phyloP scores from a whole-genome alignment of 2,329 filamentous ascomycete genomes.

The Penicillium brasilianum region DNA sequence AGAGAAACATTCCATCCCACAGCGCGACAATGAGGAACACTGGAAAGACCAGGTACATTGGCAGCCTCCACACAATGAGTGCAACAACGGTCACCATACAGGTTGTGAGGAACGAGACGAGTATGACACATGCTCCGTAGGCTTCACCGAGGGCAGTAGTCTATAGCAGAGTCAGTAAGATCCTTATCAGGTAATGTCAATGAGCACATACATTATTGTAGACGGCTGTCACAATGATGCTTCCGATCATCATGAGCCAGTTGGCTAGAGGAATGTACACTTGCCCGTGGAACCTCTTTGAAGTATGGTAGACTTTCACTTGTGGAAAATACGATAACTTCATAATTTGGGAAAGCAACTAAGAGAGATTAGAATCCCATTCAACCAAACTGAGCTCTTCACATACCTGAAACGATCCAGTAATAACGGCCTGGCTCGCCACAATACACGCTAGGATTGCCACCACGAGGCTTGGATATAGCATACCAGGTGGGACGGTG shows the following conservation, averaged over 20 bases:
- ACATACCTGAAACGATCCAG: constrained; percentile 69
- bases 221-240: constrained; percentile 73
- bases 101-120: constrained; percentile 79
- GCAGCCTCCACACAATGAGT: constrained; percentile 72
- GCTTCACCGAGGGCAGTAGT: constrained; percentile 73
- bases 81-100: constrained; percentile 74
- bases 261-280: constrained; percentile 77
- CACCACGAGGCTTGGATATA: constrained; percentile 71
- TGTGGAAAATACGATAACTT: constrained; percentile 75
- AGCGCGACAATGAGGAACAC: constrained; percentile 66
- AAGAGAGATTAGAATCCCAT: neutral
- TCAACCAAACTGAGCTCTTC: neutral
- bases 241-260: constrained; percentile 77
- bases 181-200: neutral
- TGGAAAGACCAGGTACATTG: constrained; percentile 61
- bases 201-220: constrained; percentile 63
- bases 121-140: constrained; percentile 79
- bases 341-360: constrained; percentile 72
- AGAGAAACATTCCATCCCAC: constrained; percentile 72
- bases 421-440: constrained; percentile 79
- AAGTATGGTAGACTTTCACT: constrained; percentile 74
- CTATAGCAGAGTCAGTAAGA: constrained; percentile 37
- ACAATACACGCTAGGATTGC: constrained; percentile 66
- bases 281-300: constrained; percentile 72
- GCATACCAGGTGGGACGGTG: constrained; percentile 67